A percentile compares a stretch with the other conserved stretches of the same genome.
phyloP scores from a whole-genome alignment of 208 protist genomes.

The Crithidia mellificae region DNA sequence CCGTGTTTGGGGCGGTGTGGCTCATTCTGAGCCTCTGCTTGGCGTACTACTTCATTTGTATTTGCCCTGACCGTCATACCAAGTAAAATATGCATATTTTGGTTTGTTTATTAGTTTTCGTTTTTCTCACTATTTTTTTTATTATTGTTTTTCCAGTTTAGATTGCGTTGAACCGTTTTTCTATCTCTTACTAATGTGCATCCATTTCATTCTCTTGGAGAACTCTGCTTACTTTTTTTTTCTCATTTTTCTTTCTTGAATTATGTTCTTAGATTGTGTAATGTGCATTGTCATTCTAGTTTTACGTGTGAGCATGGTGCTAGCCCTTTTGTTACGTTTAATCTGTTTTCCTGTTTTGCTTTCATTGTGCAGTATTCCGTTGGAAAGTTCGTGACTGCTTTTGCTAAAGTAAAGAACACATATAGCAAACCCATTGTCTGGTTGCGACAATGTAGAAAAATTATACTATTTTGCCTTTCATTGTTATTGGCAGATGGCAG shows the following conservation, averaged over 20 bases:
- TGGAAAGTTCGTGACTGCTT: too few species aligned
- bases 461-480: too few species aligned
- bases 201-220: not conserved
- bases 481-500: too few species aligned
- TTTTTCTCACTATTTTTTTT: not conserved
- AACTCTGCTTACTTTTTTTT: too few species aligned
- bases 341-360: too few species aligned
- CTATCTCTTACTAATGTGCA: not conserved
- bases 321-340: too few species aligned
- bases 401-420: too few species aligned
- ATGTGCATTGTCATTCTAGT: not conserved
- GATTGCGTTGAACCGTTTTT: not conserved
- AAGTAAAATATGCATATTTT: slow-evolving; percentile 12
- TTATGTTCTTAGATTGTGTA: not conserved
- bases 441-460: too few species aligned
- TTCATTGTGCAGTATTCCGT: too few species aligned
- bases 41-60: slow-evolving; percentile 24
- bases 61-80: slow-evolving; percentile 20
- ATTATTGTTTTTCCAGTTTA: not conserved
- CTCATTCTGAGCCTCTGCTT: slow-evolving; percentile 13
- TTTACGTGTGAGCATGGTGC: too few species aligned
- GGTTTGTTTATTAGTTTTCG: not conserved
- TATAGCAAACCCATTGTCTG: too few species aligned
- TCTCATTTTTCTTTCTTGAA: slow-evolving; percentile 1
- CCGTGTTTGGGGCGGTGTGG: slow-evolving; percentile 14